Evolutionary conservation across 257 asterid species (phyloP), one percentile per base, ranked within the genome.

Genomic region (Eucommia ulmoides): DNA sequence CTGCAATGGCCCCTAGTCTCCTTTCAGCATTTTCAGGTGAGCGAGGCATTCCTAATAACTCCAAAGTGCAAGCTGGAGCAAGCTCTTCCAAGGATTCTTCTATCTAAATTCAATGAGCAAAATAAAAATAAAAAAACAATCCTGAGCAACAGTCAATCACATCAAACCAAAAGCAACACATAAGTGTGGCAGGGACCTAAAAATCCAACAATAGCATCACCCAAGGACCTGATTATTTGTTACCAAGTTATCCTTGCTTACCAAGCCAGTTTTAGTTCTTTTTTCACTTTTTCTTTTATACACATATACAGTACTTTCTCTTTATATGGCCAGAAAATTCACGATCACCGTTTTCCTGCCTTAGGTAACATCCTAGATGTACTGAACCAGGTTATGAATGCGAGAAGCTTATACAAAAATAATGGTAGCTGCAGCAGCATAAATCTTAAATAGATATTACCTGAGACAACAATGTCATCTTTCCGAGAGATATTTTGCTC

Each of bases 41-140:
- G 56, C 58, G 85, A 65, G 95, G 94, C 89, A 83, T 74, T 64
- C 94, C 89, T 60, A 86, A 64, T 61, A 86, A 73, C 79, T 91
- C 95, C 83, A 86, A 60, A 6, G 99, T 83, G 77, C 99, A 91
- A 52, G 89, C 94, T 23, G 99, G 97, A 48, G 97, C 99, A 65
- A 91, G 80, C 77, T 91, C 93, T 76, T 86, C 97, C 77, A 91
- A 66, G 41, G 95, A 86, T 63, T 91, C 97, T 75, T 91, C 96
- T 52, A 91, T 91, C 99, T n/a, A n/a, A n/a, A n/a, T n/a, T n/a
- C n/a, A n/a, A n/a, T n/a, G n/a, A n/a, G n/a, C n/a, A n/a, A n/a
- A n/a, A n/a, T n/a, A n/a, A n/a, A n/a, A n/a, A n/a, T n/a, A 61
- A 51, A 22, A 58, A 46, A 54, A 58, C 22, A 49, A 35, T 24